Base-by-base conservation (phyloP, 495 filamentous ascomycete species). In the Aspergillus baeticus region DNA sequence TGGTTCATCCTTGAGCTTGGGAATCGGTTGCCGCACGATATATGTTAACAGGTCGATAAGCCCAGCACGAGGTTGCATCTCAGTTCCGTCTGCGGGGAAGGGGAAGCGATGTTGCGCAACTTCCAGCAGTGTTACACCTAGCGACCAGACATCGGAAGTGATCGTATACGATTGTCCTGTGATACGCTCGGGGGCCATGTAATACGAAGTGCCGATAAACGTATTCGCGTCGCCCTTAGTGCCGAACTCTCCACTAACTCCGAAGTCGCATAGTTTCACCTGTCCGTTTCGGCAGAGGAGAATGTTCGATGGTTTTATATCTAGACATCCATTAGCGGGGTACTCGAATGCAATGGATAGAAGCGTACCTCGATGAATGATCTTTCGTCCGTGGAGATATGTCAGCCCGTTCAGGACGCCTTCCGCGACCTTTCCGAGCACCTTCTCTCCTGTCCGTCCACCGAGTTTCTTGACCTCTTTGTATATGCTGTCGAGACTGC, bases 301-400 rank as follows among this genome's bases (percentile, higher is more conserved):
- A 58, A 98, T 96, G 70, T 98, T 98, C 55, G 90, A 95, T 4
- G 94, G 94, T 72, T 98, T 98, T 79, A 98, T 98, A 69, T 98
- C 94, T 80, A 54, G 20, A 26, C 7, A 37, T 29, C 5, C 14
- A 29, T 67, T 34, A 62, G 57, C 52, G 39, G 42, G 5, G 39
- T 23, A n/a, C 36, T 22, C 2, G 41, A 22, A 10, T 14, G 36
- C 20, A 31, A 18, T 42, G 21, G n/a, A 35, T n/a, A 33, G 15
- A 13, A 41, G 49, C 70, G 17, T 70, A 86, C 83, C 83, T 74
- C 94, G 86, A 72, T 98, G 94, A 61, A 98, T 98, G 72, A 98
- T 98, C 72, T 96, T 93, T 65, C 91, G 87, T 71, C 86, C 84
- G 74, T 97, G 91, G n/a, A 98, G 84, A 71, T 98, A 98, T 10